phyloP scores from a whole-genome alignment of 2,329 filamentous ascomycete species.

The Alternaria brassicicola region DNA sequence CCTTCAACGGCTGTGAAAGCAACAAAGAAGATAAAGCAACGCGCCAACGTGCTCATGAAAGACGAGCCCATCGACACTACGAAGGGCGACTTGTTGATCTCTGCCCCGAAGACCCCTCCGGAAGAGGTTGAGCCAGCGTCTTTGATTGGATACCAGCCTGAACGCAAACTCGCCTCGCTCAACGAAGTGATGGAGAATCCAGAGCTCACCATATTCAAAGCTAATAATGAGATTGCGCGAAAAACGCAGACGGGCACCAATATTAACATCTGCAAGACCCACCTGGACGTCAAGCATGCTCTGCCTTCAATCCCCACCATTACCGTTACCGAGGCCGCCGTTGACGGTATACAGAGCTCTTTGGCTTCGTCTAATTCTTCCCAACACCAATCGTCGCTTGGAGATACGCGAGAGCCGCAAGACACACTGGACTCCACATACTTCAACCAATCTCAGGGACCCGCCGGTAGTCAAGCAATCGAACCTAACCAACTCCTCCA shows the following conservation, averaged over 20 bases:
- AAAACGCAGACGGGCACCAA: not conserved
- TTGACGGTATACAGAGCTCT: not conserved
- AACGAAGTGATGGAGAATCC: not conserved
- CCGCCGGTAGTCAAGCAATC: not conserved
- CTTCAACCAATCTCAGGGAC: not conserved
- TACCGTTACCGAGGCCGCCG: not conserved
- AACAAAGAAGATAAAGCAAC: not conserved
- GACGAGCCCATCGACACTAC: not conserved
- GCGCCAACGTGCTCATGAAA: not conserved
- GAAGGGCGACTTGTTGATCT: not conserved
- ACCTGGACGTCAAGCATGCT: accelerated
- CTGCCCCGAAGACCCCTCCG: not conserved
- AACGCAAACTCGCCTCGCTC: not conserved
- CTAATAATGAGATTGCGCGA: not conserved
- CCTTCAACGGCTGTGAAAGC: not conserved
- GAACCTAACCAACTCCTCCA: not conserved
- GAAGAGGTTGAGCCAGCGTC: accelerated
- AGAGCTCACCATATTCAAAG: not conserved
- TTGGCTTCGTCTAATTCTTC: accelerated
- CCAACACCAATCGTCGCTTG: accelerated
- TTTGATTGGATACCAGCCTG: not conserved
- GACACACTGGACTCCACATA: not conserved
- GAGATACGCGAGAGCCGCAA: not conserved
- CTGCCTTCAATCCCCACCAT: not conserved
- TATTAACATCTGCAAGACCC: too few species aligned